Conservation (phyloP, 2,329 filamentous ascomycete species). For the Neoarthrinium moseri region DNA sequence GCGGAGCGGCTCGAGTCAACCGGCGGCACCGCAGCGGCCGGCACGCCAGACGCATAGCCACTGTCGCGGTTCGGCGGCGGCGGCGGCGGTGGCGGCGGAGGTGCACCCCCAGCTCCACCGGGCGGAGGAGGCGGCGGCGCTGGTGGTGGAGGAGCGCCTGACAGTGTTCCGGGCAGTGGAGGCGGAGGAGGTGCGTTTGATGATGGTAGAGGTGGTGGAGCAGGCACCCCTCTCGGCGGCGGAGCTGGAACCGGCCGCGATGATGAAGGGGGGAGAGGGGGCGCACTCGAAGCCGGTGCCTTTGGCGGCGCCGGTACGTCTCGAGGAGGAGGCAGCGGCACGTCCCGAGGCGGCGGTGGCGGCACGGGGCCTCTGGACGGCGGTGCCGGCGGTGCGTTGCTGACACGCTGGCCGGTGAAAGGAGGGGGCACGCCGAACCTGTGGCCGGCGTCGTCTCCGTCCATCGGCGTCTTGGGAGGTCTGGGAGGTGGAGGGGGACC, state of each 20-base stretch:
- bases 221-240: constrained; percentile 49
- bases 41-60: constrained; percentile 54
- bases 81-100: constrained; percentile 46
- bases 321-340: constrained; percentile 35
- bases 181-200: constrained; percentile 18
- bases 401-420: constrained; percentile 63
- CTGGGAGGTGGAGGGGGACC: constrained; percentile 67
- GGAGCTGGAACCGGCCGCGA: constrained; percentile 53
- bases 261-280: constrained; percentile 46
- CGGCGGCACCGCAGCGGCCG: constrained; percentile 40
- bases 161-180: constrained; percentile 12
- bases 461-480: constrained; percentile 69
- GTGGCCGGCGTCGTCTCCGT: constrained; percentile 52
- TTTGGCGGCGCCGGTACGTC: constrained; percentile 47
- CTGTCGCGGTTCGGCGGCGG: constrained; percentile 58
- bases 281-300: constrained; percentile 40
- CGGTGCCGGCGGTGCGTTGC: constrained; percentile 69
- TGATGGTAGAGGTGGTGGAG: constrained; percentile 17
- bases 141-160: constrained; percentile 25
- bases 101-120: constrained; percentile 29
- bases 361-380: constrained; percentile 70
- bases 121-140: constrained; percentile 35
- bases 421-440: constrained; percentile 79
- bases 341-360: constrained; percentile 61
- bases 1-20: constrained; percentile 52